phyloP scores from a whole-genome alignment of 2,329 filamentous ascomycete species.

The Aspergillus tubingensis region DNA sequence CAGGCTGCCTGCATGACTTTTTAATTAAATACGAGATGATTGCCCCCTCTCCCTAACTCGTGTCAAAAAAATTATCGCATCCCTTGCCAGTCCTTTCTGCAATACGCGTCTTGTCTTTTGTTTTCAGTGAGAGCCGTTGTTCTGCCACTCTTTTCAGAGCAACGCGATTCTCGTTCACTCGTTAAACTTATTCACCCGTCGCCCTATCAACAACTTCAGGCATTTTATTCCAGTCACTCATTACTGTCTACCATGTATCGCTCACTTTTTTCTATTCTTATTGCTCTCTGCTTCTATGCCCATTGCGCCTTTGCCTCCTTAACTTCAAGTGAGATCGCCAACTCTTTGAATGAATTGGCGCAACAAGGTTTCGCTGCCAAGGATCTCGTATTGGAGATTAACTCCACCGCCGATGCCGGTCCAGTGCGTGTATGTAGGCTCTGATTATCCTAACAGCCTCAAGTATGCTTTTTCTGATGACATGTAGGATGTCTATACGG shows the following conservation, averaged over 20 bases:
- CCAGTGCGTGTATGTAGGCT: constrained; percentile 3
- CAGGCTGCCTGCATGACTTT: too few species aligned
- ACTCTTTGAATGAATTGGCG: constrained; percentile 4
- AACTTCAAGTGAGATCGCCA: not conserved
- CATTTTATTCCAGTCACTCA: not conserved
- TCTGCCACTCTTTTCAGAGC: constrained; percentile 10
- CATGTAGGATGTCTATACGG: not conserved
- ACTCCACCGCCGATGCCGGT: constrained; percentile 2
- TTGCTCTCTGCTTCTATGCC: not conserved
- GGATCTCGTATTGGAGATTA: constrained; percentile 2
- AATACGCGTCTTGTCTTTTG: not conserved
- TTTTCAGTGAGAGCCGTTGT: not conserved
- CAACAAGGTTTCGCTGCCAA: constrained; percentile 4
- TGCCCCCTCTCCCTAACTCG: not conserved
- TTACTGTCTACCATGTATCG: not conserved
- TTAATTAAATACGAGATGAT: too few species aligned
- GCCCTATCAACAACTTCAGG: too few species aligned
- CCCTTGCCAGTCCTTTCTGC: not conserved
- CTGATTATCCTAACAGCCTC: too few species aligned
- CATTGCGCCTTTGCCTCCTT: not conserved
- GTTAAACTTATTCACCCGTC: not conserved
- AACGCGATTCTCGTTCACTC: not conserved
- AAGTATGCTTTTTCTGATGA: not conserved
- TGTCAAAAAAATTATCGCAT: not conserved
- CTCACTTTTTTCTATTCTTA: not conserved